Evolutionary conservation across 208 protist species (phyloP), one percentile per base, ranked within the genome.

Genomic region (Acanthamoeba royreba): DNA sequence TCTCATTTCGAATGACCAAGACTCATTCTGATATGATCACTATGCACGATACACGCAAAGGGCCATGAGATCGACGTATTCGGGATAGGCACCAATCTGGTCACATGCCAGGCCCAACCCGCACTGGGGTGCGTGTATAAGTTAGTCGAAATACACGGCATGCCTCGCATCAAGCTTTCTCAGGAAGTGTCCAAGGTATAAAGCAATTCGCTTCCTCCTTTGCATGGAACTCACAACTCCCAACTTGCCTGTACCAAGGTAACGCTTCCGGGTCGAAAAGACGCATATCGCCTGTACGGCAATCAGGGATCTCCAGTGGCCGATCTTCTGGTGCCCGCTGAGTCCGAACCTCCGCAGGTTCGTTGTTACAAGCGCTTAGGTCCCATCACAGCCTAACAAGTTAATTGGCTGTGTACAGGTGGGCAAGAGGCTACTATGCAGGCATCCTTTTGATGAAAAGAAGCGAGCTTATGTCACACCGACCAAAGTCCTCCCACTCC

Each of bases 101-200:
- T 99, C 4, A 98, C 98, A 1, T 98, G 98, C 69, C 87, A 98
- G 63, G 63, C 93, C 31, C 97, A 98, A 58, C 98, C 98, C 49
- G 98, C 98, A 4, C 95, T 99, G 0, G 98, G 98, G 22, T 96
- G 97, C 92, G 98, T 99, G 3, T 99, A 98, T 93, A 99, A 99
- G 94, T 47, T 98, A 0, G 97, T 98, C 0, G 97, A 98, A 79
- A 92, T 98, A 17, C 49, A 97, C 35, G 96, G 95, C 28, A 38
- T 47, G 25, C 96, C 98, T 19, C 74, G 98, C 61, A 98, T 98
- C 72, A 98, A 98, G 94, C 42, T 98, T 8, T 97, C 94, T 8
- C 88, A 97, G 61, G 95, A 92, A 25, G 77, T 96, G 5, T 89
- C 42, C 43, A 38, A 63, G 25, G 53, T 81, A 94, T n/a, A 13